A percentile compares a stretch with the other conserved stretches of the same genome.
Conservation (phyloP, 495 filamentous ascomycete species). For the Penicillium parvum region DNA sequence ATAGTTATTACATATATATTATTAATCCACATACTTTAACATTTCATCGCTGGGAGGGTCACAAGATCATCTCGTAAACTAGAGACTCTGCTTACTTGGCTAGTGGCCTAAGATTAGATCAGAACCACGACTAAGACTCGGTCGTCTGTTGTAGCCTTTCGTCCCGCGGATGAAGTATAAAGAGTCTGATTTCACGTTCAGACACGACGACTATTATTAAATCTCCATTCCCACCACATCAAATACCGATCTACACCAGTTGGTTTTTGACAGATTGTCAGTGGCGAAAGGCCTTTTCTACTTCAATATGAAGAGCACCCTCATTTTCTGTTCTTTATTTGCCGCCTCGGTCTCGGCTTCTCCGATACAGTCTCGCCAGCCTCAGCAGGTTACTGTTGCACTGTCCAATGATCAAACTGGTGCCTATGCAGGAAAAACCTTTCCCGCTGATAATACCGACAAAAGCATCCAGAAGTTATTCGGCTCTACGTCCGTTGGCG, state of each 20-base stretch:
- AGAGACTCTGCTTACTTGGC: too few relatives aligned
- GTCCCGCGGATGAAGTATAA: too few relatives aligned
- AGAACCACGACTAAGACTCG: neutral
- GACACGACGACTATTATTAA: too few relatives aligned
- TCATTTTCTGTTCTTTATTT: slow-evolving; percentile 13
- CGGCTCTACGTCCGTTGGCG: slow-evolving; percentile 15
- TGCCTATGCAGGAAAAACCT: slow-evolving; percentile 12
- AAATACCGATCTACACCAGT: neutral
- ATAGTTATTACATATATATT: too few relatives aligned
- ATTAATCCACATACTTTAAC: too few relatives aligned
- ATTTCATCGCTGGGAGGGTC: too few relatives aligned
- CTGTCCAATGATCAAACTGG: slow-evolving; percentile 27
- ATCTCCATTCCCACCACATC: too few relatives aligned
- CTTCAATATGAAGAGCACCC: slow-evolving; percentile 24
- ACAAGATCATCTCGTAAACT: too few relatives aligned
- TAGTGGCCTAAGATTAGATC: neutral
- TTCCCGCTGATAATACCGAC: slow-evolving; percentile 12
- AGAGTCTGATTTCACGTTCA: too few relatives aligned
- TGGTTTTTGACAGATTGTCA: neutral
- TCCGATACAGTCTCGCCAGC: slow-evolving; percentile 12
- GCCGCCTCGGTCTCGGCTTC: slow-evolving; percentile 12
- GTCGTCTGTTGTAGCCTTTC: too few relatives aligned
- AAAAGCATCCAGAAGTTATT: slow-evolving; percentile 16
- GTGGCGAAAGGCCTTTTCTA: too few relatives aligned
- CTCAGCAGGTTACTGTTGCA: slow-evolving; percentile 10